These are phyloP conservation scores for Gaultheria prostrata DNA, from an alignment of 148 eudicot species.

Conservation along the genomic window DNA sequence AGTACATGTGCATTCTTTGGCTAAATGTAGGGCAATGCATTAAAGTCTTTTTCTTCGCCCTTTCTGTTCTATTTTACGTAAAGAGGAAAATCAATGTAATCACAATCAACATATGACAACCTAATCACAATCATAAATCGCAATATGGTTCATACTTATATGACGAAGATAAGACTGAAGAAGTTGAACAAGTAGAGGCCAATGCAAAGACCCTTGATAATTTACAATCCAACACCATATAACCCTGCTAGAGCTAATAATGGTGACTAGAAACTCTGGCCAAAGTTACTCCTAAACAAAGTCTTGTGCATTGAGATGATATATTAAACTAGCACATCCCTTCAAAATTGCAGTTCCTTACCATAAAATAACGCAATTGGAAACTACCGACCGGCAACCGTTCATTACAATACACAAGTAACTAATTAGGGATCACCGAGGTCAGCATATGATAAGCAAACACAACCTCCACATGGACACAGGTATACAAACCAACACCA, in stretches of 20 bases:
- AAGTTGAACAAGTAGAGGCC: background rate
- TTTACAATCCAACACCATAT: background rate
- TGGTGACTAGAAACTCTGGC: background rate
- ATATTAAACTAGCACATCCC: background rate
- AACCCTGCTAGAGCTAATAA: background rate
- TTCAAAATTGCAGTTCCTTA: background rate
- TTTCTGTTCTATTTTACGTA: background rate
- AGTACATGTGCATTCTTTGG: background rate
- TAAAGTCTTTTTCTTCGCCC: no score
- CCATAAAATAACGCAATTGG: background rate
- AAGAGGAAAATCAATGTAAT: background rate
- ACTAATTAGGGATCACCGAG: background rate
- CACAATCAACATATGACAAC: background rate
- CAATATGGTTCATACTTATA: background rate
- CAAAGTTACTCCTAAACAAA: background rate
- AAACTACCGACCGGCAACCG: background rate
- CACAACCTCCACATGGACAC: background rate
- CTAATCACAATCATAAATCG: background rate
- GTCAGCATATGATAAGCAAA: background rate
- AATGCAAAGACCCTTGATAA: background rate
- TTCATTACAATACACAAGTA: background rate
- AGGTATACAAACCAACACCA: background rate
- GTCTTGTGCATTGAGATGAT: background rate
- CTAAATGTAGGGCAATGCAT: background rate
- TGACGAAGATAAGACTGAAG: background rate